These are phyloP conservation scores for Xylaria castorea DNA, from an alignment of 495 filamentous ascomycete species.

Conservation along the genomic window DNA sequence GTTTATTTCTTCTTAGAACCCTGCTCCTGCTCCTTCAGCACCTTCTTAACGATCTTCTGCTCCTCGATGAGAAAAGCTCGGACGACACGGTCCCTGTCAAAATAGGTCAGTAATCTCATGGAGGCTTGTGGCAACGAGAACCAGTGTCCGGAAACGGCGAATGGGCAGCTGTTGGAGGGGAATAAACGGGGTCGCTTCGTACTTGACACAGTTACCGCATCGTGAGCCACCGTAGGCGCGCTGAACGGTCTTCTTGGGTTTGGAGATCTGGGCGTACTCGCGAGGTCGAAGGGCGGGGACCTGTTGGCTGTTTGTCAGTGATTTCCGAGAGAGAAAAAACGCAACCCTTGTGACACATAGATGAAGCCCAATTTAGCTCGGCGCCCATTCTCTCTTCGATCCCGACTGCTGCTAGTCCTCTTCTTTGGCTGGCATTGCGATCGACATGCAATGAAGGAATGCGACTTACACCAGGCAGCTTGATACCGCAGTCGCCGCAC, in stretches of 20 bases:
- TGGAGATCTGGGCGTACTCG: slow-evolving; percentile 94
- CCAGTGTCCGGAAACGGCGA: not conserved
- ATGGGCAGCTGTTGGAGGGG: not conserved
- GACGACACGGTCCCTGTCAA: slow-evolving; percentile 83
- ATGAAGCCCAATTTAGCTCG: not conserved
- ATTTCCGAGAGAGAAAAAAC: not conserved
- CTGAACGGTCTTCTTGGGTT: slow-evolving; percentile 98
- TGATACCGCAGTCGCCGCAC: slow-evolving; percentile 98
- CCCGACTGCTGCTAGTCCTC: not conserved
- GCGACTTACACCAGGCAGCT: slow-evolving; percentile 87
- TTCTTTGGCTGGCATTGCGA: not conserved
- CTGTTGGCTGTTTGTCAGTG: slow-evolving; percentile 52
- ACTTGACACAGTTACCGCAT: slow-evolving; percentile 90
- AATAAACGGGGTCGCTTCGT: not conserved
- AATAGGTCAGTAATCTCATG: slow-evolving; percentile 12
- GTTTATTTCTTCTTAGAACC: slow-evolving; percentile 80
- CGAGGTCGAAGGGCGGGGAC: slow-evolving; percentile 95
- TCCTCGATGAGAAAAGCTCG: slow-evolving; percentile 99
- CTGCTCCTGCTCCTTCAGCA: slow-evolving; percentile 80
- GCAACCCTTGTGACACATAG: not conserved
- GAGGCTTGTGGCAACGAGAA: not conserved
- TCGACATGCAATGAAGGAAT: slow-evolving; percentile 12
- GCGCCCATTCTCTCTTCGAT: not conserved
- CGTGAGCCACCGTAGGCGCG: slow-evolving; percentile 97
- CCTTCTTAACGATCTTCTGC: slow-evolving; percentile 99